Percentiles rank a stretch among this genome's conserved stretches.
These are phyloP conservation scores for Pythium monospermum DNA, from an alignment of 352 stramenopile genomes.

Conservation along the genomic window DNA sequence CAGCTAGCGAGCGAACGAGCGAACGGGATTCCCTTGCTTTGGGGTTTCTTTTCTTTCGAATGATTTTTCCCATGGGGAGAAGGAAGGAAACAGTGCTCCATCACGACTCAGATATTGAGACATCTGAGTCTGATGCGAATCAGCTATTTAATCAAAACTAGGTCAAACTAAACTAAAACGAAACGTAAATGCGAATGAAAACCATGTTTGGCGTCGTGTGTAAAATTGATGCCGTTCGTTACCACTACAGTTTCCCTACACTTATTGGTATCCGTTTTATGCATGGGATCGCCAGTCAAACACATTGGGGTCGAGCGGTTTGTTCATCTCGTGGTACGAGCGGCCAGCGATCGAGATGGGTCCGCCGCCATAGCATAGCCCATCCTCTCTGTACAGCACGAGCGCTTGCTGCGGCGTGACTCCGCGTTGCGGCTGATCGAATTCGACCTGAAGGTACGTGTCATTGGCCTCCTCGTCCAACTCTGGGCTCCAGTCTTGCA, in stretches of 20 bases:
- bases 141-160: too few species aligned
- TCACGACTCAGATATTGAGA: conserved; percentile 5
- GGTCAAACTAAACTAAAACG: not conserved
- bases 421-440: conserved; percentile 76
- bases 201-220: too few species aligned
- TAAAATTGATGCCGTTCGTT: too few species aligned
- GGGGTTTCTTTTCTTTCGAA: too few species aligned
- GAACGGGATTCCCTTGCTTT: not conserved
- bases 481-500: conserved; percentile 49
- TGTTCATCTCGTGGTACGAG: conserved; percentile 66
- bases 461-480: conserved; percentile 5
- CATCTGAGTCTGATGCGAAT: conserved; percentile 5
- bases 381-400: conserved; percentile 80
- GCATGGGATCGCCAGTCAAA: conserved; percentile 48
- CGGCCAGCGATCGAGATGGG: conserved; percentile 56
- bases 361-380: conserved; percentile 74
- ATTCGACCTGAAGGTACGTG: conserved; percentile 66
- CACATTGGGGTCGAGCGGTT: conserved; percentile 34
- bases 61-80: too few species aligned
- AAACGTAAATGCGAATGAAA: not conserved
- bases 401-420: conserved; percentile 82
- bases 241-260: too few species aligned
- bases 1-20: not conserved
- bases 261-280: conserved; percentile 7
- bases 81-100: not conserved